Evolutionary conservation across 345 rosid genomes (phyloP).

Genomic region (Linum usitatissimum): DNA sequence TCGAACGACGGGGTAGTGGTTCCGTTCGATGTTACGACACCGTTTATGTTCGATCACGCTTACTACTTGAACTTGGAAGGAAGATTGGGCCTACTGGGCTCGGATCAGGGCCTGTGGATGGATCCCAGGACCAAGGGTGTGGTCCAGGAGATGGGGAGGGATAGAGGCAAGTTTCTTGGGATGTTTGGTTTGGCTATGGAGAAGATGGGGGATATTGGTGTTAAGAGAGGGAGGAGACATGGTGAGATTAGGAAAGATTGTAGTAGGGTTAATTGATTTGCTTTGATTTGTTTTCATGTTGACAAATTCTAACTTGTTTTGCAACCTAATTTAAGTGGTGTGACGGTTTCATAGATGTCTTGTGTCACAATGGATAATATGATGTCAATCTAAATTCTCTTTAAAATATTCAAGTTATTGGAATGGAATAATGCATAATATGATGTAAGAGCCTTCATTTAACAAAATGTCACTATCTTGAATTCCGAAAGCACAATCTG

Average conservation of each 20-base stretch:
- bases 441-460: no score
- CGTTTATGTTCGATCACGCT: slow-evolving; percentile 58
- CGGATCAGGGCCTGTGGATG: slow-evolving; percentile 49
- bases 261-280: background rate
- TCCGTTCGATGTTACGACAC: slow-evolving; percentile 68
- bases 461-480: no score
- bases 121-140: slow-evolving; percentile 53
- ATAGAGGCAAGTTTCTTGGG: slow-evolving; percentile 45
- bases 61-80: slow-evolving; percentile 45
- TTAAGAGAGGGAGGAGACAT: slow-evolving; percentile 54
- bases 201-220: slow-evolving; percentile 69
- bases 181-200: slow-evolving; percentile 70
- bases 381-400: no score
- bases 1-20: slow-evolving; percentile 40
- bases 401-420: no score
- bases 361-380: no score
- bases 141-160: slow-evolving; percentile 39
- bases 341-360: no score
- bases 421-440: no score
- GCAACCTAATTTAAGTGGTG: no score
- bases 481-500: no score
- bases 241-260: slow-evolving; percentile 71
- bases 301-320: no score
- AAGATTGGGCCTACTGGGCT: slow-evolving; percentile 49
- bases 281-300: no score